phyloP scores from a whole-genome alignment of 345 rosid species.

The Euphorbia tirucalli region DNA sequence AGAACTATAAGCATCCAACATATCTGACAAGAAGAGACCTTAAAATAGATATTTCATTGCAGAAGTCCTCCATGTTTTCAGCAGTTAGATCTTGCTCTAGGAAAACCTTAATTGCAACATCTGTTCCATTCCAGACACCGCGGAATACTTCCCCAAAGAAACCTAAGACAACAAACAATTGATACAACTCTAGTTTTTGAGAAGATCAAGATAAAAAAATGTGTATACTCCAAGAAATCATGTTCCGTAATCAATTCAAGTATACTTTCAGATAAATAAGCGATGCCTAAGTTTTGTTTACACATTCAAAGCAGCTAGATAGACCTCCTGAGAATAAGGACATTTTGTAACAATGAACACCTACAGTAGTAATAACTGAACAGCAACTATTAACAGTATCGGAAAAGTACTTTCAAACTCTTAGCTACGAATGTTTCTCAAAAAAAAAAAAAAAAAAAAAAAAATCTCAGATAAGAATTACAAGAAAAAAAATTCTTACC shows the following conservation, averaged over 20 bases:
- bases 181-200: not conserved
- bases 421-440: too few relatives aligned
- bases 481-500: conserved; percentile 45
- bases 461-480: too few relatives aligned
- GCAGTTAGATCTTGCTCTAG: conserved; percentile 95
- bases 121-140: conserved; percentile 97
- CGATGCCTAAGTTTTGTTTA: not conserved
- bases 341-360: too few relatives aligned
- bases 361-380: not conserved
- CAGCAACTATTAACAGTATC: conserved; percentile 2
- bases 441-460: too few relatives aligned
- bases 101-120: conserved; percentile 93
- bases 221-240: not conserved
- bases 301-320: too few relatives aligned
- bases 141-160: conserved; percentile 98
- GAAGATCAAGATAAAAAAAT: not conserved
- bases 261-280: not conserved
- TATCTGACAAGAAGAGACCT: conserved; percentile 53
- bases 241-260: not conserved
- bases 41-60: conserved; percentile 96
- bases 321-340: too few relatives aligned
- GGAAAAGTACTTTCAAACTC: conserved; percentile 2
- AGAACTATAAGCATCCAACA: conserved; percentile 14
- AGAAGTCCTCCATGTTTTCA: conserved; percentile 97
- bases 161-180: conserved; percentile 37